phyloP scores from a whole-genome alignment of 257 asterid species.

The Primulina tabacum region DNA sequence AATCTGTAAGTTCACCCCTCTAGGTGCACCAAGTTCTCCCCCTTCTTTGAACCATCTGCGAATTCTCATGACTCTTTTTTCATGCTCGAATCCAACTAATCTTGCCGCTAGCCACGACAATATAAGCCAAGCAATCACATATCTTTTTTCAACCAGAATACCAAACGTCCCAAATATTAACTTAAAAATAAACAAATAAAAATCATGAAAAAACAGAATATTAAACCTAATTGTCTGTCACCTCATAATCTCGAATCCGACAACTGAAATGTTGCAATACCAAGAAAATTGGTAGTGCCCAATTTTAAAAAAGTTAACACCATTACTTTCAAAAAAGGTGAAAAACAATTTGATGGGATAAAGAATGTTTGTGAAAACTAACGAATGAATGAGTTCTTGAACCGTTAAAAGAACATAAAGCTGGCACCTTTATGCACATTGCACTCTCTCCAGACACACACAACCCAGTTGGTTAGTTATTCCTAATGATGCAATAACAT shows the following conservation, averaged over 20 bases:
- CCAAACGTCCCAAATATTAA: not conserved
- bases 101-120: not conserved
- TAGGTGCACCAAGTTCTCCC: not conserved
- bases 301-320: not conserved
- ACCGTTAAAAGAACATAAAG: not conserved
- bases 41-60: too few species aligned
- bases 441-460: not conserved
- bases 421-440: slow-evolving; percentile 19
- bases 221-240: not conserved
- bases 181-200: not conserved
- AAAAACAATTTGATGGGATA: not conserved
- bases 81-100: slow-evolving; percentile 2
- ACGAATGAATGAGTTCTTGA: not conserved
- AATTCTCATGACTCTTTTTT: not conserved
- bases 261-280: not conserved
- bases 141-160: not conserved
- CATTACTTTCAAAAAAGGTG: not conserved
- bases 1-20: not conserved
- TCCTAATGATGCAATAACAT: not conserved
- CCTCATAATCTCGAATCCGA: slow-evolving; percentile 8
- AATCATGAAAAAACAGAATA: slow-evolving; percentile 7
- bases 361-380: not conserved
- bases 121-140: not conserved
- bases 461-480: not conserved
- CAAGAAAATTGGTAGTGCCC: slow-evolving; percentile 4